Evolutionary conservation across 805 yeast species (phyloP).

Genomic region (Tetrapisispora fleetii): DNA sequence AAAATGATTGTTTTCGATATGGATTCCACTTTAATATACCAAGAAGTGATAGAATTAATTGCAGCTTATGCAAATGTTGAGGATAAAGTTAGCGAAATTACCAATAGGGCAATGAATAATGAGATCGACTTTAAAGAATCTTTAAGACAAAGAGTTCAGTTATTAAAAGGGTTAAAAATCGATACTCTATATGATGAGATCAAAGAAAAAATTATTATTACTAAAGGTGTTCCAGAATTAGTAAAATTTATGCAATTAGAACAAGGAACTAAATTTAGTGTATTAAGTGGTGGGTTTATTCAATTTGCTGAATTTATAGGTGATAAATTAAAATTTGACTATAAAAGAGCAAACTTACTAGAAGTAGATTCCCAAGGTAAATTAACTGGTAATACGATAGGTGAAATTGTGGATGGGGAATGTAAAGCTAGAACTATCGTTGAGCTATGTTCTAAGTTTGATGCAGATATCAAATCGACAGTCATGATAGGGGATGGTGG

Average conservation of each 20-base stretch:
- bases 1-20: conserved; percentile 83
- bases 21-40: conserved; percentile 94
- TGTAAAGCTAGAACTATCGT: conserved; percentile 67
- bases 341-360: conserved; percentile 76
- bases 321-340: conserved; percentile 59
- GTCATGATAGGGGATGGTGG: conserved; percentile 97
- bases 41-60: conserved; percentile 92
- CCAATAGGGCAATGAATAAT: conserved; percentile 94
- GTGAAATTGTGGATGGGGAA: conserved; percentile 78
- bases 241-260: conserved; percentile 47
- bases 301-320: conserved; percentile 78
- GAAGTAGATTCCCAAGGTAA: conserved; percentile 36
- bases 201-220: conserved; percentile 55
- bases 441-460: conserved; percentile 39
- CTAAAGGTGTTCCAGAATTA: conserved; percentile 79
- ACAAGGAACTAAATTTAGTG: conserved; percentile 63
- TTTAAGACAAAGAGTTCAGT: conserved; percentile 57
- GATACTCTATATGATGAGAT: conserved; percentile 68
- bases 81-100: conserved; percentile 74
- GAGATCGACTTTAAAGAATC: conserved; percentile 86
- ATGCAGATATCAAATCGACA: conserved; percentile 40
- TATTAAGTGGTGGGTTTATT: conserved; percentile 88
- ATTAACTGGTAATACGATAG: conserved; percentile 69
- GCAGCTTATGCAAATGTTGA: conserved; percentile 93
- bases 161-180: conserved; percentile 76